Evolutionary conservation across 164 flowering plant genomes (phyloP), one percentile per base, ranked within the genome.

Genomic region (Aristolochia contorta): DNA sequence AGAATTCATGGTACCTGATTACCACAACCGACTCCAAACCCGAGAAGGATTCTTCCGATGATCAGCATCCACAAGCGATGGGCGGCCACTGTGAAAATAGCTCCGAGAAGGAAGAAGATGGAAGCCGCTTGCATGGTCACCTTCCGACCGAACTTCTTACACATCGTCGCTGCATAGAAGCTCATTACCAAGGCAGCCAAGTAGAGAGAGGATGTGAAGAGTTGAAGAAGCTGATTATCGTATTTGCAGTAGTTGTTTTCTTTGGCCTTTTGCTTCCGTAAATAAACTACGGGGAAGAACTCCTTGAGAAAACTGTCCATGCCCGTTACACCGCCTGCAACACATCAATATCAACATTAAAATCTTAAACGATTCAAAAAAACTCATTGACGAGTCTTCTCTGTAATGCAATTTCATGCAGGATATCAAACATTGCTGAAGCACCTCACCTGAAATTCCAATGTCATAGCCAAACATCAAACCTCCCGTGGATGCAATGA

Each of bases 171-270:
- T 0, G 92, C 96, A 3, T 56, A n/a, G 15, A 85, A 71, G 65
- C 86, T 81, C 1, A 82, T 54, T 0, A 86, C 69, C 8, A 86
- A 73, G 6, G 92, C 92, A 0, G 87, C 80, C 0, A 85, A 57
- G 69, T 84, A 88, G 59, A 88, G 56, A 8, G 90, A 86, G 18
- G 96, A 88, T 0, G 92, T 88, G 74, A 88, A 88, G 1, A 83
- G 77, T 60, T 84, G 90, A 1, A 88, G 81, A 12, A 13, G 20
- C 25, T 74, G 85, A 57, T 82, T 67, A 49, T 84, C 78, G 48
- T 71, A 87, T 59, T 85, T 84, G 71, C 89, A 85, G 75, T 82
- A 84, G 56, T 84, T 84, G 65, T 81, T 51, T 56, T 82, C 89
- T 0, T 63, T 37, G 0, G 72, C 84, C 1, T 24, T 71, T 0